Evolutionary conservation across 805 yeast species (phyloP).

Genomic region (Myxozyma lipomycoides): DNA sequence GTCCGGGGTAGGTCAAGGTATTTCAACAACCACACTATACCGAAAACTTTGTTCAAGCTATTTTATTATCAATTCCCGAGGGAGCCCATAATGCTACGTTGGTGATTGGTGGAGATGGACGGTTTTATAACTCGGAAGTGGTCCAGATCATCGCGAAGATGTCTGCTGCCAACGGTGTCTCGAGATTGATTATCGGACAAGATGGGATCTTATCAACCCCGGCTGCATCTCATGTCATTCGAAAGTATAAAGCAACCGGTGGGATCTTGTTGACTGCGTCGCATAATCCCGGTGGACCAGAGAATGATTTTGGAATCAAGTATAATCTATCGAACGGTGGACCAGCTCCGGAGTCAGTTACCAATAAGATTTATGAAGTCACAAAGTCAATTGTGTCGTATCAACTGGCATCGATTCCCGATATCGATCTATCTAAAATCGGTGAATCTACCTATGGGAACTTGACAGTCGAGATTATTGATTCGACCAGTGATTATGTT

Average conservation of each 20-base stretch:
- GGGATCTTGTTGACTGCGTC: conserved; percentile 95
- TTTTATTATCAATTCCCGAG: conserved; percentile 83
- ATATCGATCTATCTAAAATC: conserved; percentile 55
- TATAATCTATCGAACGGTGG: conserved; percentile 95
- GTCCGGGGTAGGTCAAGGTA: conserved; percentile 51
- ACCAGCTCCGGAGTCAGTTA: conserved; percentile 95
- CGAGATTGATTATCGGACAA: conserved; percentile 78
- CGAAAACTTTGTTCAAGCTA: conserved; percentile 89
- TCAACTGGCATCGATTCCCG: conserved; percentile 58
- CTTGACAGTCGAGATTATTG: conserved; percentile 74
- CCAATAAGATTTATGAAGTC: conserved; percentile 75
- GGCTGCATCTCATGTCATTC: conserved; percentile 89
- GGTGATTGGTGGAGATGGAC: conserved; percentile 96
- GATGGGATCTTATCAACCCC: conserved; percentile 90
- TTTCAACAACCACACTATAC: conserved; percentile 79
- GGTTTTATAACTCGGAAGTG: conserved; percentile 80
- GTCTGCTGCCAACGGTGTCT: conserved; percentile 82
- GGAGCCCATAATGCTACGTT: conserved; percentile 69
- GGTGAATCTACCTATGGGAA: conserved; percentile 56
- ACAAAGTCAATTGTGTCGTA: conserved; percentile 59
- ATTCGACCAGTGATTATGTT: conserved; percentile 75
- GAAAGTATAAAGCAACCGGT: conserved; percentile 70
- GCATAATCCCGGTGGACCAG: conserved; percentile 97
- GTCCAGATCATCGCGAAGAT: conserved; percentile 77
- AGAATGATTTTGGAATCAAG: conserved; percentile 88